Conservation (phyloP, 2,329 filamentous ascomycete species). For the Penicillium palitans region DNA sequence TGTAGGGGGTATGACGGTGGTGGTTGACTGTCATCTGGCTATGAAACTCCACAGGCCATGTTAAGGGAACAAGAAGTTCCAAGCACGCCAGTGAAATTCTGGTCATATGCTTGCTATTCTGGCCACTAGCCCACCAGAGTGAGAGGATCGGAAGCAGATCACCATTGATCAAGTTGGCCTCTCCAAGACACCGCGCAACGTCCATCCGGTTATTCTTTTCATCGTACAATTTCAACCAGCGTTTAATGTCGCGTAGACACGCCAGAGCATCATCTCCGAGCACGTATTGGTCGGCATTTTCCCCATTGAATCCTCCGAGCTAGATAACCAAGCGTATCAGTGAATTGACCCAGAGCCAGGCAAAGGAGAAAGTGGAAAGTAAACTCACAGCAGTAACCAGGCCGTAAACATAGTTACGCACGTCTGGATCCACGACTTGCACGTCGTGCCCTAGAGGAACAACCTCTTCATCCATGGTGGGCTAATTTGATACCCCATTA, state of each 20-base stretch:
- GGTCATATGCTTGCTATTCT: slow-evolving; percentile 72
- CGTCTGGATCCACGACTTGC: slow-evolving; percentile 78
- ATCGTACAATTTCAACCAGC: slow-evolving; percentile 94
- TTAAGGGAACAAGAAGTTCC: slow-evolving; percentile 87
- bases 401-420: slow-evolving; percentile 89
- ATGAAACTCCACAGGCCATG: slow-evolving; percentile 85
- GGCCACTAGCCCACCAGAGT: slow-evolving; percentile 71
- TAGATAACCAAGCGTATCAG: slow-evolving; percentile 39
- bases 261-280: slow-evolving; percentile 92
- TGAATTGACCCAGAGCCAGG: slow-evolving; percentile 13
- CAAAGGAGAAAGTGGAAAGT: not conserved
- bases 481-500: slow-evolving; percentile 7
- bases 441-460: slow-evolving; percentile 47
- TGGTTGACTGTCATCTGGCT: slow-evolving; percentile 89
- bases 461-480: slow-evolving; percentile 45
- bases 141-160: slow-evolving; percentile 89
- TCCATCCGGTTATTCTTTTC: slow-evolving; percentile 92
- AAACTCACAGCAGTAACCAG: slow-evolving; percentile 82
- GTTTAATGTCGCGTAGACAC: slow-evolving; percentile 87
- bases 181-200: slow-evolving; percentile 86
- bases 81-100: slow-evolving; percentile 81
- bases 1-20: slow-evolving; percentile 83
- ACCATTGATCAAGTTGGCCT: slow-evolving; percentile 86
- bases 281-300: slow-evolving; percentile 78
- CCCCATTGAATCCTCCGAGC: slow-evolving; percentile 80